phyloP scores from a whole-genome alignment of 2,329 filamentous ascomycete genomes.

The Pseudogymnoascus sp. region DNA sequence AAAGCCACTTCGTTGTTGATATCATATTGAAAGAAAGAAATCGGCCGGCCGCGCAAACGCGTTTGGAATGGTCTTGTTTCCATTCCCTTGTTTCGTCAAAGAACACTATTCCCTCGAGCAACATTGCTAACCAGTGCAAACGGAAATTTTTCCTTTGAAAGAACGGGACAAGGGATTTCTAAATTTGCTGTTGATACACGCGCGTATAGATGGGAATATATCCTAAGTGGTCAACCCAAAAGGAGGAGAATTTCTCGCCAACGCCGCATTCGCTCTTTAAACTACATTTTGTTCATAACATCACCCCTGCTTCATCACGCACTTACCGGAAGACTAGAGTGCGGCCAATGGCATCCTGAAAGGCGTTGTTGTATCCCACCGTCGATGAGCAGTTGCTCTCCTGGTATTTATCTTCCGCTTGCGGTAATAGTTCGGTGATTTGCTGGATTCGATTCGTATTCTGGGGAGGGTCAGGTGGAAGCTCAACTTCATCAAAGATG shows the following conservation, averaged over 20 bases:
- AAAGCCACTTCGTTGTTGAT: background rate
- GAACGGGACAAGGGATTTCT: background rate
- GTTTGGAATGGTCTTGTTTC: background rate
- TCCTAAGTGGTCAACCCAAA: background rate
- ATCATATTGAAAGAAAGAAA: background rate
- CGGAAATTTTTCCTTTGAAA: background rate
- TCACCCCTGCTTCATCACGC: background rate
- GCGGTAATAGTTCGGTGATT: slow-evolving; percentile 54
- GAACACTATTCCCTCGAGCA: background rate
- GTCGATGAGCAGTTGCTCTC: slow-evolving; percentile 41
- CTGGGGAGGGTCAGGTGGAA: slow-evolving; percentile 26
- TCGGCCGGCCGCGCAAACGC: background rate
- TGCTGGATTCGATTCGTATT: slow-evolving; percentile 56
- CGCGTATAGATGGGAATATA: background rate
- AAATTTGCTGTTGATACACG: background rate
- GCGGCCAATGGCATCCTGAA: background rate
- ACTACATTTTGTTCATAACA: background rate
- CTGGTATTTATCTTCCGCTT: slow-evolving; percentile 44
- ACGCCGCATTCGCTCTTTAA: slow-evolving; percentile 4
- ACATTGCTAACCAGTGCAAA: background rate
- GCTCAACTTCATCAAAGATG: background rate
- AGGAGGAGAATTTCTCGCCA: background rate
- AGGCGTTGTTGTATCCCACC: slow-evolving; percentile 11
- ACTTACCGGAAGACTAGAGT: background rate
- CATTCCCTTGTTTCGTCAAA: background rate